Evolutionary conservation across 768 basidiomycete species (phyloP), one percentile per base, ranked within the genome.

Genomic region (Rhodotorula babjevae): DNA sequence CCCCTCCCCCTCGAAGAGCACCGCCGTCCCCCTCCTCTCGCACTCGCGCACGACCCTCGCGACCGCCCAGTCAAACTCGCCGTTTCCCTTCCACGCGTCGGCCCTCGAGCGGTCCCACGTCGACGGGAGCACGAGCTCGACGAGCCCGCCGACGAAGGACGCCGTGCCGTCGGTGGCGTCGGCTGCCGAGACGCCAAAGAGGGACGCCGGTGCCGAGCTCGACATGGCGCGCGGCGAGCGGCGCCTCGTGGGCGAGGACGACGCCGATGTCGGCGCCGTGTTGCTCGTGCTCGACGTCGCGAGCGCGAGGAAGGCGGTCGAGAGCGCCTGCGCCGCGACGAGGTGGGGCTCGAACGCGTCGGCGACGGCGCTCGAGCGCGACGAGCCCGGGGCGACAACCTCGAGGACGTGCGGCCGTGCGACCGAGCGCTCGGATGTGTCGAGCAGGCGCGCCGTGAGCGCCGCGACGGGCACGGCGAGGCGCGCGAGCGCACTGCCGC

Each of bases 301-400:
- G 56, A 71, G 70, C 12, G 31, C 19, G 14, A 67, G 65, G 49
- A 71, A 66, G 0, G 70, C n/a, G 0, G 53, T 53, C 25, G 70
- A 71, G 29, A 71, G 70, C 11, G 70, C 70, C n/a, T 59, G 55
- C 10, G 65, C 70, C 15, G 46, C 56, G 55, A 65, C 29, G 65
- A 71, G 61, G 49, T 71, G 65, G 27, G 65, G 55, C 49, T 71
- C 55, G 61, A 71, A 52, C 19, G 50, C 16, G 70, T 67, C 44
- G 14, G 6, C 8, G 14, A 3, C 18, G 44, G 8, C 40, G 16
- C 53, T 23, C 47, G 57, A 9, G 23, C 55, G 61, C 0, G 18
- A 0, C 3, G 27, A 40, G 0, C 65, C n/a, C 3, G 56, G 55
- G 18, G 44, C 44, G 36, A 67, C 47, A 47, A 71, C 7, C 11